These are phyloP conservation scores for Xylaria grammica DNA, from an alignment of 495 filamentous ascomycete species.

Conservation along the genomic window DNA sequence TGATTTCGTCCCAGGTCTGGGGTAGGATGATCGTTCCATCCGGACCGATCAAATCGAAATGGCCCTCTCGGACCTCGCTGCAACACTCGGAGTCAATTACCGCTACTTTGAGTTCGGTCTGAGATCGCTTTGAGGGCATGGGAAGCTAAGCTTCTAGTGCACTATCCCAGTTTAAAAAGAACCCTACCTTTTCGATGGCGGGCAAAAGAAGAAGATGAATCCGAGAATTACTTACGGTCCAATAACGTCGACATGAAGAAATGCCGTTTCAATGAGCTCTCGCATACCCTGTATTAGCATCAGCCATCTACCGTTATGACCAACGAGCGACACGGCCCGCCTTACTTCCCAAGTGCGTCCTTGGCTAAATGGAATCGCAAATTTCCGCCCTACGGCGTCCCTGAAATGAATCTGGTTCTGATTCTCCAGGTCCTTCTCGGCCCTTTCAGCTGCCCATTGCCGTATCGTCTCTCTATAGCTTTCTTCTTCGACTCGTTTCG, in stretches of 20 bases:
- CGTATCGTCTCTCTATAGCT: background rate
- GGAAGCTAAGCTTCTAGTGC: no score
- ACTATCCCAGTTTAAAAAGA: no score
- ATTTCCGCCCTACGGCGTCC: slow-evolving; percentile 67
- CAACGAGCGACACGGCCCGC: background rate
- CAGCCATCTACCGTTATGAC: background rate
- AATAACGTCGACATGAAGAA: slow-evolving; percentile 49
- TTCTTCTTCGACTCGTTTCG: background rate
- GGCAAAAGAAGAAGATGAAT: no score
- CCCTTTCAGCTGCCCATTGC: slow-evolving; percentile 13
- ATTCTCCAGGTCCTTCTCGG: slow-evolving; percentile 8
- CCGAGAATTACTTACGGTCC: slow-evolving; percentile 26
- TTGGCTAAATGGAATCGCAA: slow-evolving; percentile 63
- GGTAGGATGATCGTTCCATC: slow-evolving; percentile 54
- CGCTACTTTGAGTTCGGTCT: no score
- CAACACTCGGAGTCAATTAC: background rate
- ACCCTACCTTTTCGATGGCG: no score
- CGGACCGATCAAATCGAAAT: slow-evolving; percentile 52
- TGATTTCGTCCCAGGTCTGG: slow-evolving; percentile 52
- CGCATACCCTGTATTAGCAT: slow-evolving; percentile 54
- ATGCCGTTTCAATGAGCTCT: slow-evolving; percentile 52
- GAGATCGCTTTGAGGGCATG: no score
- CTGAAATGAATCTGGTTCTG: slow-evolving; percentile 64
- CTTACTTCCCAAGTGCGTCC: slow-evolving; percentile 66
- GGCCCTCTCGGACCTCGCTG: slow-evolving; percentile 45